Evolutionary conservation across 2,329 filamentous ascomycete species (phyloP).

Genomic region (Cryphonectria japonica): DNA sequence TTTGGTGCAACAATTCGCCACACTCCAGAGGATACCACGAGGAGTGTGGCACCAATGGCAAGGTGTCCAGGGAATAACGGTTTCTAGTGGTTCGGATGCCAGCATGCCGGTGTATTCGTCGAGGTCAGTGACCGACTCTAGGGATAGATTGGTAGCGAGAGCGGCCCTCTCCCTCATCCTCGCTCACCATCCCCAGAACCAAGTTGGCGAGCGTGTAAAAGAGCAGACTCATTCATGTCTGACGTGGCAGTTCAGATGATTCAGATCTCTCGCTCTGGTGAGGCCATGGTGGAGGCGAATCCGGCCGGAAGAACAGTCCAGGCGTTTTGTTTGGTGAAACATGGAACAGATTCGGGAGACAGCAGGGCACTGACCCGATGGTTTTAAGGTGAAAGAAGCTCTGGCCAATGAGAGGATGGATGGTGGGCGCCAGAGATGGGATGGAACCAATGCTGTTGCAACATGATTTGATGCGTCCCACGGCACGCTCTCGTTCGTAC

Average conservation of each 20-base stretch:
- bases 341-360: not conserved
- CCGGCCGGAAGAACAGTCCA: not conserved
- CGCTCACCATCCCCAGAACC: not conserved
- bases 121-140: not conserved
- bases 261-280: not conserved
- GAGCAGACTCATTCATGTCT: not conserved
- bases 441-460: conserved; percentile 9
- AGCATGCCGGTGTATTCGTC: not conserved
- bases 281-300: not conserved
- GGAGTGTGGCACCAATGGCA: not conserved
- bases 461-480: not conserved
- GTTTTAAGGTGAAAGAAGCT: not conserved
- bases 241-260: not conserved
- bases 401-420: not conserved
- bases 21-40: not conserved
- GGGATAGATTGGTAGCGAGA: not conserved
- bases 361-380: not conserved
- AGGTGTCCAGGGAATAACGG: not conserved
- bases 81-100: not conserved
- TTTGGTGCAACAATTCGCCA: not conserved
- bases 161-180: not conserved
- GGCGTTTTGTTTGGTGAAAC: conserved; percentile 14
- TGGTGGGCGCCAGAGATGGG: not conserved
- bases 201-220: not conserved
- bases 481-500: not conserved